These are phyloP conservation scores for Chenopodium album DNA, from an alignment of 148 eudicot genomes.

Conservation along the genomic window DNA sequence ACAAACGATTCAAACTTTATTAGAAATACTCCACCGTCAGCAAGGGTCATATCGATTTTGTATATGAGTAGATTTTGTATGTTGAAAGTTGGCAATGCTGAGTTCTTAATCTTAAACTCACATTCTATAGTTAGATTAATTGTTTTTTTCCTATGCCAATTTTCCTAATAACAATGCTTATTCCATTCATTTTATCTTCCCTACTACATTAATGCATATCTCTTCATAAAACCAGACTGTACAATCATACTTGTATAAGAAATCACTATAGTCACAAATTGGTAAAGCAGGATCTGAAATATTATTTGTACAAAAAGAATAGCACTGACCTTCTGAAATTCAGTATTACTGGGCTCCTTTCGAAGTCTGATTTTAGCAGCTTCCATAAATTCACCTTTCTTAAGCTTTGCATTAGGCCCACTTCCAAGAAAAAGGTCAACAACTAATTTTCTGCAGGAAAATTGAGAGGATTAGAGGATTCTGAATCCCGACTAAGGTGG, in stretches of 20 bases:
- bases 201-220: background rate
- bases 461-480: conserved; percentile 4
- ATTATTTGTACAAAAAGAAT: background rate
- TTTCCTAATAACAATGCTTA: background rate
- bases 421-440: conserved; percentile 66
- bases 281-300: background rate
- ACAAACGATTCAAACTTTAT: too few species aligned
- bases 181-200: too few species aligned
- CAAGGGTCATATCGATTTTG: background rate
- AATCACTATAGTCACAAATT: background rate
- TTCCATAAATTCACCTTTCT: conserved; percentile 61
- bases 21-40: background rate
- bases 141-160: background rate
- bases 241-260: background rate
- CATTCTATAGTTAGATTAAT: background rate
- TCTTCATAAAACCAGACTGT: background rate
- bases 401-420: conserved; percentile 73
- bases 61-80: background rate
- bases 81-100: background rate
- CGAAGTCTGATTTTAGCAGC: conserved; percentile 70
- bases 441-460: conserved; percentile 56
- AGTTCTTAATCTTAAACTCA: background rate
- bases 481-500: background rate
- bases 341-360: conserved; percentile 46
- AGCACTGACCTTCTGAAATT: conserved; percentile 63